These are phyloP conservation scores for Aspergillus quadricinctus DNA, from an alignment of 2,329 filamentous ascomycete genomes.

Conservation along the genomic window DNA sequence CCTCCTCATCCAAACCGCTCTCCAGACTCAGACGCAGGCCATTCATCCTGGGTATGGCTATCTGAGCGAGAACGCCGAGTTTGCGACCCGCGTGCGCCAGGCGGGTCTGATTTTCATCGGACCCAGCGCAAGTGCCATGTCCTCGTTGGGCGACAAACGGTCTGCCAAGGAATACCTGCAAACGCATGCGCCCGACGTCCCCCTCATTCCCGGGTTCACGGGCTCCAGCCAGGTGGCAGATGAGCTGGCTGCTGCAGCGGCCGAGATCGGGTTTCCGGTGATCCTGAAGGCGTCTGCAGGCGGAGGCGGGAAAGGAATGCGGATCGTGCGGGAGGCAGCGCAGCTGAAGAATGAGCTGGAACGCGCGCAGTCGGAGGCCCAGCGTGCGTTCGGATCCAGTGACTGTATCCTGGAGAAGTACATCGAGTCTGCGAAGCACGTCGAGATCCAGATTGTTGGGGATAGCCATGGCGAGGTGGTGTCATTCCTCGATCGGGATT, in stretches of 20 bases:
- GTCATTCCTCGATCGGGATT: constrained; percentile 43
- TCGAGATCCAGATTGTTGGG: constrained; percentile 51
- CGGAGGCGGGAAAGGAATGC: constrained; percentile 45
- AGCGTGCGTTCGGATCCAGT: constrained; percentile 41
- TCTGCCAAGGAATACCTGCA: constrained; percentile 22
- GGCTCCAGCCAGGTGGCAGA: constrained; percentile 19
- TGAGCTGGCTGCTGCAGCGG: constrained; percentile 17
- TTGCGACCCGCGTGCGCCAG: constrained; percentile 22
- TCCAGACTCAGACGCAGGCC: constrained; percentile 20
- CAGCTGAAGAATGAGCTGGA: constrained; percentile 32
- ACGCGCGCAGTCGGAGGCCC: constrained; percentile 36
- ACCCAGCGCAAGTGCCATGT: constrained; percentile 26
- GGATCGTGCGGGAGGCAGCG: constrained; percentile 30
- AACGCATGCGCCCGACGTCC: constrained; percentile 23
- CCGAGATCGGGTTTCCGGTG: constrained; percentile 33
- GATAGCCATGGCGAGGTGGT: constrained; percentile 29
- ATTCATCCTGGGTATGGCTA: constrained; percentile 35
- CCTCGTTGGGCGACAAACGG: constrained; percentile 30
- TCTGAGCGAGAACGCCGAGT: constrained; percentile 31
- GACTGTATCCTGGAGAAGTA: constrained; percentile 44
- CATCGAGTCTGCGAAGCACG: constrained; percentile 40
- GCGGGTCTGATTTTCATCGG: constrained; percentile 34
- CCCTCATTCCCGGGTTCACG: constrained; percentile 24
- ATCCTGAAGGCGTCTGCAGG: constrained; percentile 50
- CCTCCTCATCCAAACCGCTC: constrained; percentile 23